Evolutionary conservation across 352 stramenopile genomes (phyloP).

Genomic region (Phytophthora uliginosa): DNA sequence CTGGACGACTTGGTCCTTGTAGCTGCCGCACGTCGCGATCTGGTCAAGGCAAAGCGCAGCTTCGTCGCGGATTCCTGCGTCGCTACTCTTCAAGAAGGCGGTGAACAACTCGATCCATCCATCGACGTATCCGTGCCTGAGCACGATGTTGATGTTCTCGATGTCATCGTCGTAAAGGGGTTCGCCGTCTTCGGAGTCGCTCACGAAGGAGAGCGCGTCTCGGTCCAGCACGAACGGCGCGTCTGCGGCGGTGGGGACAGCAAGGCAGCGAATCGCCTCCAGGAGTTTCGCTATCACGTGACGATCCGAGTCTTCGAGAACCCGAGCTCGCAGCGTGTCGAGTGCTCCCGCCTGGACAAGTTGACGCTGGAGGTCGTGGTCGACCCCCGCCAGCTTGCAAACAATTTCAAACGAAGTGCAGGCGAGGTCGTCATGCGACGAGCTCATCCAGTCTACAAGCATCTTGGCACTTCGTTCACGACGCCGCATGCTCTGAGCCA

Average conservation of each 20-base stretch:
- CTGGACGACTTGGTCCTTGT: conserved; percentile 73
- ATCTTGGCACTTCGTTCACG: conserved; percentile 34
- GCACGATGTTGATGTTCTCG: conserved; percentile 50
- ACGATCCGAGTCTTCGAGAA: conserved; percentile 51
- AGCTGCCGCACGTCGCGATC: conserved; percentile 47
- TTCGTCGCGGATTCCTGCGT: conserved; percentile 56
- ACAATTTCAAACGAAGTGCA: conserved; percentile 54
- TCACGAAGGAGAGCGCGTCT: conserved; percentile 73
- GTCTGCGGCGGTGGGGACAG: conserved; percentile 20
- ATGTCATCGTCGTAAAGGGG: conserved; percentile 70
- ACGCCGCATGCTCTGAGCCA: conserved; percentile 33
- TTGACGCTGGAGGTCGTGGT: conserved; percentile 46
- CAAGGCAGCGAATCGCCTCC: conserved; percentile 58
- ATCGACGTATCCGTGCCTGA: conserved; percentile 65
- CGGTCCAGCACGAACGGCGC: conserved; percentile 53
- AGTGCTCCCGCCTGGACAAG: conserved; percentile 51
- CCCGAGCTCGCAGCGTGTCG: conserved; percentile 49
- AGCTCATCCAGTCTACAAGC: conserved; percentile 61
- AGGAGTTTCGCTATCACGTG: conserved; percentile 64
- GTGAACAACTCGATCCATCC: conserved; percentile 88
- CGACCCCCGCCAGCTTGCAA: conserved; percentile 42
- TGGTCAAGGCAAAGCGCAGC: conserved; percentile 71
- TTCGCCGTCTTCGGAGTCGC: conserved; percentile 60
- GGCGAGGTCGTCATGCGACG: conserved; percentile 38
- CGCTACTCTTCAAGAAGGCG: conserved; percentile 60